A percentile compares a stretch with the other conserved stretches of the same genome.
Evolutionary conservation across 2,329 filamentous ascomycete genomes (phyloP).

Genomic region (Daldinia eschscholtzii): DNA sequence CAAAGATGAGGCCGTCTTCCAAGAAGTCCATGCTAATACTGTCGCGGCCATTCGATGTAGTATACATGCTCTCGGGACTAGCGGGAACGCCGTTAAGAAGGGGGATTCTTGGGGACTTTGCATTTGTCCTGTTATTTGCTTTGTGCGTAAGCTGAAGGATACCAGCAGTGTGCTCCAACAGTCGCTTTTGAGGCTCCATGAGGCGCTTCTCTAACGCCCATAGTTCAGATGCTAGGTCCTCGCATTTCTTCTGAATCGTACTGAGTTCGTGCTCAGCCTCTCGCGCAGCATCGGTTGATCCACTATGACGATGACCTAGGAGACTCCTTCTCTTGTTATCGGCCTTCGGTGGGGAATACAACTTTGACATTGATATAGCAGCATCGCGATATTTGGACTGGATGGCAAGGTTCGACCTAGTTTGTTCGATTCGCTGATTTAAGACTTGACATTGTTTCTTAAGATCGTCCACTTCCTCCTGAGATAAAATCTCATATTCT

Average conservation of each 20-base stretch:
- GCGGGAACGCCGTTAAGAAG: constrained; percentile 73
- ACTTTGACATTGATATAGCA: constrained; percentile 83
- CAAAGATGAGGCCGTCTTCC: constrained; percentile 74
- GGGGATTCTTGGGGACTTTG: constrained; percentile 57
- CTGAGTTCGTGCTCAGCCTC: constrained; percentile 80
- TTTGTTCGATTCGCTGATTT: constrained; percentile 81
- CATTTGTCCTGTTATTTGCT: constrained; percentile 68
- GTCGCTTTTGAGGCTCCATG: constrained; percentile 78
- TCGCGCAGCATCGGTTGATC: constrained; percentile 63
- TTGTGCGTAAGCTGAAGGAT: constrained; percentile 92
- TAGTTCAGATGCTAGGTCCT: constrained; percentile 84
- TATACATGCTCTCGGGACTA: constrained; percentile 82
- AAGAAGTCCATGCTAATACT: constrained; percentile 69
- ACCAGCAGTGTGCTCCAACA: constrained; percentile 92
- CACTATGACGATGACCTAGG: constrained; percentile 63
- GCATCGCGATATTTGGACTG: constrained; percentile 97
- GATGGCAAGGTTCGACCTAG: constrained; percentile 84
- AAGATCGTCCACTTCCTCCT: constrained; percentile 89
- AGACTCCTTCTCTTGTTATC: constrained; percentile 64
- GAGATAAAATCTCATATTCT: constrained; percentile 85
- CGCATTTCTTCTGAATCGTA: constrained; percentile 82
- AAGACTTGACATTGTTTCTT: constrained; percentile 87
- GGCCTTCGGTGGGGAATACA: constrained; percentile 73
- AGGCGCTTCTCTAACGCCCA: constrained; percentile 82
- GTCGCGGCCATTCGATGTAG: constrained; percentile 72